phyloP scores from a whole-genome alignment of 306 rosid species.

The Casuarina cunninghamiana region DNA sequence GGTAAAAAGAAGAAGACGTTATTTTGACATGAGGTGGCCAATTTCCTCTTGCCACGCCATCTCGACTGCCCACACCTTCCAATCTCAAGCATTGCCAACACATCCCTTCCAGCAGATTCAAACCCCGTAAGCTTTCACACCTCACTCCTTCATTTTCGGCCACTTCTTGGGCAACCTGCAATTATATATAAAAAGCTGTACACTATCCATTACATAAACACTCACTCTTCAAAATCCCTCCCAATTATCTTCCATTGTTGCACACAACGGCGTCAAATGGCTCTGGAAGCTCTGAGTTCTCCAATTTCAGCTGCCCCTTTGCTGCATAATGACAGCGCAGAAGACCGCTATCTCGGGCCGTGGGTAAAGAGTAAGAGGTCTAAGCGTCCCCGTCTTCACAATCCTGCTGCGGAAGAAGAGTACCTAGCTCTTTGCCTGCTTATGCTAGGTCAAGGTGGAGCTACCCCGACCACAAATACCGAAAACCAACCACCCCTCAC shows the following conservation, averaged over 20 bases:
- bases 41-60: background rate
- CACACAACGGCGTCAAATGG: background rate
- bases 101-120: background rate
- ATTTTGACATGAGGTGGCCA: background rate
- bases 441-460: constrained; percentile 5
- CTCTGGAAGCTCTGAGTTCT: background rate
- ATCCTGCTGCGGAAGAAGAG: background rate
- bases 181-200: background rate
- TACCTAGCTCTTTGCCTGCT: background rate
- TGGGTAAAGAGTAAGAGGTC: background rate
- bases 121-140: background rate
- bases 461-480: background rate
- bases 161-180: background rate
- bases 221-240: background rate
- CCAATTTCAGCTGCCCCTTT: background rate
- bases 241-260: background rate
- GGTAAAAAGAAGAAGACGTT: too few relatives aligned
- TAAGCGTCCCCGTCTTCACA: background rate
- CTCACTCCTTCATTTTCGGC: background rate
- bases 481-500: background rate
- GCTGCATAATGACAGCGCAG: background rate
- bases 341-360: background rate
- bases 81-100: constrained; percentile 1
- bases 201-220: background rate
- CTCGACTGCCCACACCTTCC: background rate